phyloP scores from a whole-genome alignment of 2,329 filamentous ascomycete genomes.

The Trichoderma aggressivum region DNA sequence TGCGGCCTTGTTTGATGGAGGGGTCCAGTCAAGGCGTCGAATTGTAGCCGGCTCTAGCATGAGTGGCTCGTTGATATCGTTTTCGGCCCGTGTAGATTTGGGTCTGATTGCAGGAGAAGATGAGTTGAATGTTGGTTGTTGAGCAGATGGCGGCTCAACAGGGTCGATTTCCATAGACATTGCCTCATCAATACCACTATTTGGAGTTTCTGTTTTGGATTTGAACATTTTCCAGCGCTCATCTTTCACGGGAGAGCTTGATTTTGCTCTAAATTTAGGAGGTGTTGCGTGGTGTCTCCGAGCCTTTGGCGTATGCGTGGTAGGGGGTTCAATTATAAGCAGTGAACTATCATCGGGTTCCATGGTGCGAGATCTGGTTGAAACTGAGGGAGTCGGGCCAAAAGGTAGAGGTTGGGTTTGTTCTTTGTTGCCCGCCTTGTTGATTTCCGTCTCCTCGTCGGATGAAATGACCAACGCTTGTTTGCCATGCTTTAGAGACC shows the following conservation, averaged over 20 bases:
- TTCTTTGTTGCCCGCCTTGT: not conserved
- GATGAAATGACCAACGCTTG: constrained; percentile 37
- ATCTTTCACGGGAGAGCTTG: constrained; percentile 22
- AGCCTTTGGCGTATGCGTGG: constrained; percentile 21
- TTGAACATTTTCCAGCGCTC: constrained; percentile 40
- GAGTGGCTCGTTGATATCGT: constrained; percentile 33
- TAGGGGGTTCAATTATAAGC: constrained; percentile 24
- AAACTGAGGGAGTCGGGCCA: not conserved
- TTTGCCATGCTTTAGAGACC: constrained; percentile 36
- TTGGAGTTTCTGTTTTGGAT: constrained; percentile 14
- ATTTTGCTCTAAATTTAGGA: constrained; percentile 1
- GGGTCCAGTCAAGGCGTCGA: constrained; percentile 66
- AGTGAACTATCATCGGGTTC: constrained; percentile 20
- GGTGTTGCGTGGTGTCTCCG: constrained; percentile 18
- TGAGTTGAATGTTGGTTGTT: not conserved
- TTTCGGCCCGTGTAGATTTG: not conserved
- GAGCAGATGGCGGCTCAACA: not conserved
- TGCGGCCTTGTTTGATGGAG: constrained; percentile 45
- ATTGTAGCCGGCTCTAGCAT: constrained; percentile 48
- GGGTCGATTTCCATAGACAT: not conserved
- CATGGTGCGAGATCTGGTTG: not conserved
- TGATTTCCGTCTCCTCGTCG: constrained; percentile 25
- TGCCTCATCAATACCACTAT: not conserved
- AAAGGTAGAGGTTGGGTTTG: not conserved
- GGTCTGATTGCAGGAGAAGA: not conserved